These are phyloP conservation scores for Candida taoyuanica DNA, from an alignment of 805 yeast species.

Conservation along the genomic window DNA sequence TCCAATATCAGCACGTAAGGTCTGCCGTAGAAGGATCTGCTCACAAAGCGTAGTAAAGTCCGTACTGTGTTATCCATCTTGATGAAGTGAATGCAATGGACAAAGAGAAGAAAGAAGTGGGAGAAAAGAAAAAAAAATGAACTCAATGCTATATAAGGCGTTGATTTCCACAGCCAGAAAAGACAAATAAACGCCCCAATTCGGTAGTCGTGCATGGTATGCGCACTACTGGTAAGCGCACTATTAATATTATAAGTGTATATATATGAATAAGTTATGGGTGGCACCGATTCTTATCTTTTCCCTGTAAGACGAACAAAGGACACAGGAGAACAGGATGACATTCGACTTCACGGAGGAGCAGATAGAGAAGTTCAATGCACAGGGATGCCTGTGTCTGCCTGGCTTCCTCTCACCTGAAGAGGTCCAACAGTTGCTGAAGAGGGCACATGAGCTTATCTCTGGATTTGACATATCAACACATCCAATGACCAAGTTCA, in stretches of 20 bases:
- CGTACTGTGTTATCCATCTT: slow-evolving; percentile 38
- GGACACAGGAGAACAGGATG: slow-evolving; percentile 4
- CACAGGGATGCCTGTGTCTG: slow-evolving; percentile 59
- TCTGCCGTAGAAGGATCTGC: slow-evolving; percentile 81
- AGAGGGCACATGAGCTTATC: slow-evolving; percentile 42
- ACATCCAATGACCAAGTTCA: slow-evolving; percentile 70
- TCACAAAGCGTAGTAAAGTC: slow-evolving; percentile 64
- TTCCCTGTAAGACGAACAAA: too few relatives aligned
- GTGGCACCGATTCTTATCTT: background rate
- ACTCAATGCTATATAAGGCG: too few relatives aligned
- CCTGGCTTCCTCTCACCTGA: slow-evolving; percentile 46
- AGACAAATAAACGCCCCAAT: too few relatives aligned
- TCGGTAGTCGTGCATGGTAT: too few relatives aligned
- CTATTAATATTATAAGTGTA: too few relatives aligned
- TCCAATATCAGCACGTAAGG: slow-evolving; percentile 83
- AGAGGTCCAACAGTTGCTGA: slow-evolving; percentile 37
- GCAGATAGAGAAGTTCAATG: slow-evolving; percentile 46
- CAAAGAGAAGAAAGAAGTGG: too few relatives aligned
- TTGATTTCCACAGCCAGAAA: too few relatives aligned
- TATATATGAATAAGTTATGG: background rate
- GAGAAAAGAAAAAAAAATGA: too few relatives aligned
- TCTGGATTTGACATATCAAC: slow-evolving; percentile 43
- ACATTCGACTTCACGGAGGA: slow-evolving; percentile 21
- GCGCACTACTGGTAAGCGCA: too few relatives aligned
- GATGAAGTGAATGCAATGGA: background rate